phyloP scores from a whole-genome alignment of 331 rosid genomes.

The Acacia concinna region DNA sequence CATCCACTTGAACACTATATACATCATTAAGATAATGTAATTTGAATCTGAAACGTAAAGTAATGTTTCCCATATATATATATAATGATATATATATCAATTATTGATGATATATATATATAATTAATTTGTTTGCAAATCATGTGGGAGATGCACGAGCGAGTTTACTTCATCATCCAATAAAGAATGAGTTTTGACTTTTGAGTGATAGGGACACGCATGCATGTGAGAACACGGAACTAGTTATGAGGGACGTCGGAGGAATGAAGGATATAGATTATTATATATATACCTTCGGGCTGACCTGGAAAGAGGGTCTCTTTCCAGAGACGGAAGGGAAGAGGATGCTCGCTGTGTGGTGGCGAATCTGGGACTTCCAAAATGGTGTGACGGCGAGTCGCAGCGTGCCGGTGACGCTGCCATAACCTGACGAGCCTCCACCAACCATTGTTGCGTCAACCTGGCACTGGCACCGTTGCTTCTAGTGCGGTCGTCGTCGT shows the following conservation, averaged over 20 bases:
- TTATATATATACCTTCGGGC: conserved; percentile 60
- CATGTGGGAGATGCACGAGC: neutral
- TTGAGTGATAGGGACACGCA: neutral
- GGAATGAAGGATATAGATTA: neutral
- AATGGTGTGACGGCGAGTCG: conserved; percentile 54
- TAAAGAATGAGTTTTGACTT: neutral
- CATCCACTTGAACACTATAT: neutral
- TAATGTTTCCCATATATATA: neutral
- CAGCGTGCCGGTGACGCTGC: conserved; percentile 69
- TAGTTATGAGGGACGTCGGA: neutral
- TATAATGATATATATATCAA: neutral
- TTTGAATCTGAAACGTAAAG: neutral
- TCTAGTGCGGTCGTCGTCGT: conserved; percentile 48
- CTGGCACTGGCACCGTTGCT: conserved; percentile 52
- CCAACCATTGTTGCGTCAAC: conserved; percentile 71
- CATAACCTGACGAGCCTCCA: conserved; percentile 67
- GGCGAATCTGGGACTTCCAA: conserved; percentile 73
- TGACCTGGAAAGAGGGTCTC: conserved; percentile 71
- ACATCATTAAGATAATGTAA: neutral
- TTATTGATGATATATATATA: neutral
- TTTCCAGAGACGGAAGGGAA: conserved; percentile 41
- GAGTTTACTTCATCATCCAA: neutral
- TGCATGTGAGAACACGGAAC: neutral
- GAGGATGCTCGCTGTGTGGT: conserved; percentile 39
- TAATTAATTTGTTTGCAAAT: neutral